Conservation (phyloP, 768 basidiomycete species). For the Xerocomellus chrysenteron region DNA sequence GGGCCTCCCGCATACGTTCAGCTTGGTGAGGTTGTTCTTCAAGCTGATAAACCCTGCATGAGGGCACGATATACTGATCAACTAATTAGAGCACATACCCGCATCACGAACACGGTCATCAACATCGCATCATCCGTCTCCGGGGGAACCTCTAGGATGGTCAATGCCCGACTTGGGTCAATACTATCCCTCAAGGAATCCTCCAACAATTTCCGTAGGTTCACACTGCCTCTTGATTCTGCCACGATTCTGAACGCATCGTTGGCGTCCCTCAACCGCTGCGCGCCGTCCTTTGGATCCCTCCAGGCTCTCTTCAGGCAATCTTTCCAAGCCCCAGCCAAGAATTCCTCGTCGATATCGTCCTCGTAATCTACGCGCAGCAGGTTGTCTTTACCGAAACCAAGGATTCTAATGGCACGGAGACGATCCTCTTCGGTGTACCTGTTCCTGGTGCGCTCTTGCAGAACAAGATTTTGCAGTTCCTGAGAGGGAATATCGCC, state of each 20-base stretch:
- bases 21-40: conserved; percentile 67
- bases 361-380: conserved; percentile 68
- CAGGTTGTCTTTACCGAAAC: conserved; percentile 61
- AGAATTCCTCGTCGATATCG: conserved; percentile 67
- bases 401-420: conserved; percentile 50
- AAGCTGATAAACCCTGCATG: conserved; percentile 42
- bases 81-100: conserved; percentile 45
- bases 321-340: conserved; percentile 67
- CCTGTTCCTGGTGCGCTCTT: conserved; percentile 63
- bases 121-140: conserved; percentile 81
- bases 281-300: conserved; percentile 41
- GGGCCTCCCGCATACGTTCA: conserved; percentile 71
- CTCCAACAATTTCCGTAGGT: conserved; percentile 52
- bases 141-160: conserved; percentile 63
- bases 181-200: conserved; percentile 55
- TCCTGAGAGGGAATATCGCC: conserved; percentile 45
- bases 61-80: conserved; percentile 2
- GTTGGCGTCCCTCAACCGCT: conserved; percentile 53
- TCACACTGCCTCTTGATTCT: conserved; percentile 54
- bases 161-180: conserved; percentile 70
- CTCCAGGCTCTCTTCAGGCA: conserved; percentile 59
- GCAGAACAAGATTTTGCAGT: conserved; percentile 56
- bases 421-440: conserved; percentile 59
- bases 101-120: conserved; percentile 65
- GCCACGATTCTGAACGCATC: conserved; percentile 71